Evolutionary conservation across 2,329 filamentous ascomycete species (phyloP).

Genomic region (Calcarisporium arbuscula): DNA sequence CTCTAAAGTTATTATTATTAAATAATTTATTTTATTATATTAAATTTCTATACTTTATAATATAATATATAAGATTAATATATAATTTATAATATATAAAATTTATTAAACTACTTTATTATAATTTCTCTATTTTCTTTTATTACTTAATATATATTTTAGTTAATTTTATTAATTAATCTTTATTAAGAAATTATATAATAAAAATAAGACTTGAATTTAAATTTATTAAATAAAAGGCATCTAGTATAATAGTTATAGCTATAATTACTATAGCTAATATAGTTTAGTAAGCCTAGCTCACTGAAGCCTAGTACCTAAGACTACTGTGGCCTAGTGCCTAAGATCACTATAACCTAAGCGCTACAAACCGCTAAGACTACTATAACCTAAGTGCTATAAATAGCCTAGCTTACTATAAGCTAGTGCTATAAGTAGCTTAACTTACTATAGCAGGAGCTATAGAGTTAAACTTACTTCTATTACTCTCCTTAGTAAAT

Average conservation of each 20-base stretch:
- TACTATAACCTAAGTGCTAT: too few species aligned
- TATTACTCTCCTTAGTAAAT: too few species aligned
- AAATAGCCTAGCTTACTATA: too few species aligned
- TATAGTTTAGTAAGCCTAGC: too few species aligned
- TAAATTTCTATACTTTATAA: not conserved
- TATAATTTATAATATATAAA: not conserved
- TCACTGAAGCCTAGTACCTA: too few species aligned
- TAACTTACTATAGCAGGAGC: too few species aligned
- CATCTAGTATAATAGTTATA: constrained; percentile 2
- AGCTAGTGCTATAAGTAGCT: too few species aligned
- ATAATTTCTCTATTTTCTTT: constrained; percentile 1
- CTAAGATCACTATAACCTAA: too few species aligned
- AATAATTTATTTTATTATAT: not conserved
- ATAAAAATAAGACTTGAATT: not conserved
- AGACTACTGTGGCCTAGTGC: too few species aligned
- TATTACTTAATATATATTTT: constrained; percentile 5
- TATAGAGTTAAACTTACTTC: too few species aligned
- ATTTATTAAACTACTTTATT: not conserved
- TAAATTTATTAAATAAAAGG: not conserved
- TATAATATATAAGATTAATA: not conserved
- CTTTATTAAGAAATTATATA: constrained; percentile 2
- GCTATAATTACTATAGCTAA: constrained; percentile 2
- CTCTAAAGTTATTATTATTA: not conserved
- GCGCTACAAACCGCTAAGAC: too few species aligned
- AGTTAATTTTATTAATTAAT: constrained; percentile 4